A percentile compares a stretch with the other conserved stretches of the same genome.
These are phyloP conservation scores for Chytriomyces confervae DNA, from an alignment of 192 early-diverging fungal species.

Conservation along the genomic window DNA sequence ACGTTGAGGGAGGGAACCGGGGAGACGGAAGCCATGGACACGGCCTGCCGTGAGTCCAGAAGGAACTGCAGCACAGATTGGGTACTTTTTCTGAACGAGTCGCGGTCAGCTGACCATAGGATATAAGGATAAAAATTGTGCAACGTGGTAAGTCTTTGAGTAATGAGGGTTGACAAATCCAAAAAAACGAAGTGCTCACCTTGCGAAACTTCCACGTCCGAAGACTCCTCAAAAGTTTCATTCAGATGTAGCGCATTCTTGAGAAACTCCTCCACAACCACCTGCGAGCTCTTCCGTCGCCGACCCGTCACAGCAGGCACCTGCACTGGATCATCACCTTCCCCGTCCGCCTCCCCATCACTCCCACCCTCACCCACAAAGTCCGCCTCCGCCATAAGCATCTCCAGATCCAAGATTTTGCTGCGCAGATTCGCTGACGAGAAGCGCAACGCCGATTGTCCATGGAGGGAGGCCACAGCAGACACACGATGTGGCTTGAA, in stretches of 20 bases:
- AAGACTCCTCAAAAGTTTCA: background rate
- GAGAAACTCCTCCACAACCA: slow-evolving; percentile 10
- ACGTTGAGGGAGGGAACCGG: slow-evolving; percentile 9
- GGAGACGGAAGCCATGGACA: slow-evolving; percentile 10
- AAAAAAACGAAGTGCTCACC: background rate
- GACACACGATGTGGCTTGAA: slow-evolving; percentile 1
- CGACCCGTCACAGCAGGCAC: background rate
- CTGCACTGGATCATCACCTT: background rate
- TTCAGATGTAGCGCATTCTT: background rate
- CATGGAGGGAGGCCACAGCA: too few relatives aligned
- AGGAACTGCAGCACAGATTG: slow-evolving; percentile 30
- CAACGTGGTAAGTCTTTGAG: background rate
- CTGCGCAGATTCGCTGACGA: slow-evolving; percentile 11
- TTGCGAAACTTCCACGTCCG: background rate
- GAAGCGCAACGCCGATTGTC: background rate
- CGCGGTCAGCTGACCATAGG: slow-evolving; percentile 8
- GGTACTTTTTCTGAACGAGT: slow-evolving; percentile 20
- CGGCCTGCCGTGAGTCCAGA: slow-evolving; percentile 16
- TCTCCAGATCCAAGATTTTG: slow-evolving; percentile 2
- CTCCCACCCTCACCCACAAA: background rate
- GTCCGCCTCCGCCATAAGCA: slow-evolving; percentile 12
- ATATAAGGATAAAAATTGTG: too few relatives aligned
- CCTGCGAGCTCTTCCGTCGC: background rate
- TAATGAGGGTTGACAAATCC: background rate
- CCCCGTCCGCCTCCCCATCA: too few relatives aligned